Evolutionary conservation across 345 rosid species (phyloP).

Genomic region (Pugionium cornutum): DNA sequence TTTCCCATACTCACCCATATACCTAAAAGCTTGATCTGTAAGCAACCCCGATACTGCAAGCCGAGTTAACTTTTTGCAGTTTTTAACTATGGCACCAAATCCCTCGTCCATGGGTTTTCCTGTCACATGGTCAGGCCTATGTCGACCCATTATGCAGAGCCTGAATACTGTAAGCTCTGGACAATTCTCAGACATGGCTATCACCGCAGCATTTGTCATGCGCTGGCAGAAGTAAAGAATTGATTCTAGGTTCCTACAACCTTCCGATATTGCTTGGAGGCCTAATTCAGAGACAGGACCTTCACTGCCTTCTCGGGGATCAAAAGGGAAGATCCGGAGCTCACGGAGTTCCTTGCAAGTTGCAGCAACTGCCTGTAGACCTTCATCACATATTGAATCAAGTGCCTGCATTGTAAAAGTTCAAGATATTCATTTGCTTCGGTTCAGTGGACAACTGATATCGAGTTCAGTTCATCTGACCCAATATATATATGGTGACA

Average conservation of each 20-base stretch:
- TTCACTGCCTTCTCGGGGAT: conserved; percentile 65
- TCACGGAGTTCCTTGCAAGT: conserved; percentile 79
- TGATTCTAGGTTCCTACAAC: conserved; percentile 76
- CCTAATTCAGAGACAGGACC: conserved; percentile 85
- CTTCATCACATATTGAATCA: conserved; percentile 84
- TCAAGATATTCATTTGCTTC: conserved; percentile 29
- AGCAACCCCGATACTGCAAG: conserved; percentile 80
- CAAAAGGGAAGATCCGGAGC: conserved; percentile 84
- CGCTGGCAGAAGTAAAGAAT: conserved; percentile 82
- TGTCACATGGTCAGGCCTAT: conserved; percentile 67
- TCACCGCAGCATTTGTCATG: conserved; percentile 92
- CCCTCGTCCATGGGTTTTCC: conserved; percentile 91
- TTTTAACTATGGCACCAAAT: conserved; percentile 91
- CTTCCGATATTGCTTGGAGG: conserved; percentile 77
- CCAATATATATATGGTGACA: neutral
- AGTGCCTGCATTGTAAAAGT: conserved; percentile 62
- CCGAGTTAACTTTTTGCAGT: conserved; percentile 81
- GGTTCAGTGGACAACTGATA: neutral
- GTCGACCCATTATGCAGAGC: conserved; percentile 90
- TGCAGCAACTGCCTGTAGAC: conserved; percentile 77
- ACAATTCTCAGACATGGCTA: conserved; percentile 84
- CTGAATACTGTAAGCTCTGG: conserved; percentile 77
- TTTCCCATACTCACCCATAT: conserved; percentile 79
- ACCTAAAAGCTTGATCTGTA: conserved; percentile 76
- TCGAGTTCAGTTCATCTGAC: neutral